Percentiles rank a stretch among this genome's conserved stretches.
phyloP scores from a whole-genome alignment of 805 yeast genomes.

The Kuraishia molischiana region DNA sequence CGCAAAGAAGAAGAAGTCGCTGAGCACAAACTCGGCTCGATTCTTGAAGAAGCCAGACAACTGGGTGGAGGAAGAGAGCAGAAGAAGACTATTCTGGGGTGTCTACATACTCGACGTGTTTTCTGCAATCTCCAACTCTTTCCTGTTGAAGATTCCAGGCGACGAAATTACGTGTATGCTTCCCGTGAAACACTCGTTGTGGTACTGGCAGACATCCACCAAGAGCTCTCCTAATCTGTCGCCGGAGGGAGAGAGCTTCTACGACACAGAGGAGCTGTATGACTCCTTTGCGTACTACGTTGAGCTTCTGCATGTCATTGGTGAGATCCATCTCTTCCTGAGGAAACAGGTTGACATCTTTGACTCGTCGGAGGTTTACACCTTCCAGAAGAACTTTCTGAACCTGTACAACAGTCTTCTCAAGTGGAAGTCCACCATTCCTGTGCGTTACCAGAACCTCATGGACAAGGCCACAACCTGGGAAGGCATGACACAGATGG shows the following conservation, averaged over 20 bases:
- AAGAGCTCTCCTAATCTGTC: not conserved
- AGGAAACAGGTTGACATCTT: conserved; percentile 10
- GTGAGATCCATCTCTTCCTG: conserved; percentile 10
- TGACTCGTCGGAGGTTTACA: conserved; percentile 8
- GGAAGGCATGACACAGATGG: conserved; percentile 6
- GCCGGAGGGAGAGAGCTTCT: not conserved
- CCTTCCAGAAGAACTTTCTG: conserved; percentile 9
- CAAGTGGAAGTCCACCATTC: conserved; percentile 9
- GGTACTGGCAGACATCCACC: conserved; percentile 7
- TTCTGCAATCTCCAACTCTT: conserved; percentile 26
- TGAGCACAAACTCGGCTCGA: conserved; percentile 11
- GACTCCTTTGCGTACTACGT: conserved; percentile 13
- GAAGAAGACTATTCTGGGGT: conserved; percentile 25
- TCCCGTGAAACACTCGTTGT: conserved; percentile 9
- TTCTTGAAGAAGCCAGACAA: conserved; percentile 14
- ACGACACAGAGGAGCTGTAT: conserved; percentile 7
- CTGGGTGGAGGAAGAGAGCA: conserved; percentile 28
- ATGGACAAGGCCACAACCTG: conserved; percentile 5
- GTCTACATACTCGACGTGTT: conserved; percentile 24
- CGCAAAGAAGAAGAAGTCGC: conserved; percentile 1
- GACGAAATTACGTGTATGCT: conserved; percentile 9
- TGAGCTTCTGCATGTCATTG: conserved; percentile 9
- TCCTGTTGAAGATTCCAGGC: conserved; percentile 12
- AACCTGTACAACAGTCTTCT: conserved; percentile 6
- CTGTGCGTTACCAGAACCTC: conserved; percentile 6